These are phyloP conservation scores for Pelargonium fulgidum DNA, from an alignment of 441 rosid genomes.

Conservation along the genomic window DNA sequence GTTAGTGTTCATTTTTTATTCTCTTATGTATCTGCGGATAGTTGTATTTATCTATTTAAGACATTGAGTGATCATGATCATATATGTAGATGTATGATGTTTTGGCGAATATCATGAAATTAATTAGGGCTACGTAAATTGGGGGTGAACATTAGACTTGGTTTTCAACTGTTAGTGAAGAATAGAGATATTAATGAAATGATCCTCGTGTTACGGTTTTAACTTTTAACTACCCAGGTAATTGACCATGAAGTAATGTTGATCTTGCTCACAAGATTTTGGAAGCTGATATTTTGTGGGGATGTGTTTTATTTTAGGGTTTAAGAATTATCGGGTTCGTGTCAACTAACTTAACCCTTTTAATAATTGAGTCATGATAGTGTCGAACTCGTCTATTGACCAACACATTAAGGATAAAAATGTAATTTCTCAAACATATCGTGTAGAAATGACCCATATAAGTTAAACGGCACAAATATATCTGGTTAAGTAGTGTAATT, in stretches of 20 bases:
- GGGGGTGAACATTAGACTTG: not conserved
- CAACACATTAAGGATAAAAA: no score
- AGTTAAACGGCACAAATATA: no score
- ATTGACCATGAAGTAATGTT: not conserved
- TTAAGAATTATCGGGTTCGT: no score
- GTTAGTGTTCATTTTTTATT: slow-evolving; percentile 24
- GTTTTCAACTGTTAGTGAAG: slow-evolving; percentile 5
- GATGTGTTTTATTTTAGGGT: no score
- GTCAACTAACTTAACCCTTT: no score
- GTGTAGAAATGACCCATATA: no score
- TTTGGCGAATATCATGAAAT: not conserved
- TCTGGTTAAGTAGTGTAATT: no score
- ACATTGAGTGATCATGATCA: not conserved
- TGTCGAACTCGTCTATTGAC: no score
- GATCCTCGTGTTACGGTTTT: not conserved
- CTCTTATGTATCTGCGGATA: not conserved
- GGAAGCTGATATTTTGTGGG: not conserved
- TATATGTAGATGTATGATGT: not conserved
- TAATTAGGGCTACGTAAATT: not conserved
- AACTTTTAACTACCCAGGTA: not conserved
- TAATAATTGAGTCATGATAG: no score
- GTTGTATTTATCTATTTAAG: not conserved
- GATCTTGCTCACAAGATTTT: not conserved
- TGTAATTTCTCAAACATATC: no score
- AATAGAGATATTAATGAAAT: not conserved